Evolutionary conservation across 225 moss, liverwort and hornwort genomes (phyloP).

Genomic region (Climacium dendroides): DNA sequence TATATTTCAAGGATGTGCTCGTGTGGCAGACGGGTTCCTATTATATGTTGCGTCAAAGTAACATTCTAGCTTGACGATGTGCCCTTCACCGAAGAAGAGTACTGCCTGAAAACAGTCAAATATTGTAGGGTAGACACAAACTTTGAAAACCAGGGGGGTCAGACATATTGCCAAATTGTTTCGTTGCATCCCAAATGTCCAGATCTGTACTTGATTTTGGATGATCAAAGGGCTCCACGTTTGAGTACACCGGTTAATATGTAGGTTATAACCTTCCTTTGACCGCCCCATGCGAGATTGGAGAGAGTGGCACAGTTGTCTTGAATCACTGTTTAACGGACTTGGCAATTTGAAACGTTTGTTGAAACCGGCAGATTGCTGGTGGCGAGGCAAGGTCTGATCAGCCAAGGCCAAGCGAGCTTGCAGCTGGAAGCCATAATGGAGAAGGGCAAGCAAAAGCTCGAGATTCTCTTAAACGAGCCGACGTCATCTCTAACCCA

Average conservation of each 20-base stretch:
- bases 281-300: background rate
- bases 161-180: background rate
- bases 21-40: background rate
- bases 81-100: background rate
- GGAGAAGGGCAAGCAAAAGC: slow-evolving; percentile 58
- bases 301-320: background rate
- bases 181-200: background rate
- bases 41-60: background rate
- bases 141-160: background rate
- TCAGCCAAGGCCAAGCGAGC: slow-evolving; percentile 46
- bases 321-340: background rate
- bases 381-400: slow-evolving; percentile 88
- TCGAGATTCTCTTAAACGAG: slow-evolving; percentile 62
- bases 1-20: background rate
- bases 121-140: background rate
- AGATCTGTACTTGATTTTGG: background rate
- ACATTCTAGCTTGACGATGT: background rate
- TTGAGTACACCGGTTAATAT: background rate
- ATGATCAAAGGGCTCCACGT: background rate
- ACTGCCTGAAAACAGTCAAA: background rate
- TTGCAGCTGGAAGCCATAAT: slow-evolving; percentile 49
- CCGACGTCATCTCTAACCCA: slow-evolving; percentile 51
- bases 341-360: background rate
- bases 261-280: background rate
- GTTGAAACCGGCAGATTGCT: slow-evolving; percentile 38